Evolutionary conservation across 2,329 filamentous ascomycete species (phyloP).

Genomic region (Aspergillus fructus): DNA sequence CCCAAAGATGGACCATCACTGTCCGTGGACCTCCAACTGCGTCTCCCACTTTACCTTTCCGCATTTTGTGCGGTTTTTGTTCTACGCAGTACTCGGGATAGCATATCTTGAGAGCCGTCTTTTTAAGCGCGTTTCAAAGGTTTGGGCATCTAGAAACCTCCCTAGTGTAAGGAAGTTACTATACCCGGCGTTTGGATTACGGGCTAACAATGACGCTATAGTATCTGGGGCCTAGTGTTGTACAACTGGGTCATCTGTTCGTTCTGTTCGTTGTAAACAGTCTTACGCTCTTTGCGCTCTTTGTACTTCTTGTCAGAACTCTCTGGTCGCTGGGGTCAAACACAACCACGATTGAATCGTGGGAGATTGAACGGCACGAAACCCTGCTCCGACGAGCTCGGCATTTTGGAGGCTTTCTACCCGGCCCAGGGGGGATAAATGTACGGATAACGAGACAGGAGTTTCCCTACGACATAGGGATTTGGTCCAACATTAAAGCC

Average conservation of each 20-base stretch:
- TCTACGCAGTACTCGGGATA: slow-evolving; percentile 60
- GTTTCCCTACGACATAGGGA: slow-evolving; percentile 65
- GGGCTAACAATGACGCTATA: slow-evolving; percentile 26
- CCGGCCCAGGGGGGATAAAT: slow-evolving; percentile 56
- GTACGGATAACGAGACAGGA: slow-evolving; percentile 59
- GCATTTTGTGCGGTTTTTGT: slow-evolving; percentile 64
- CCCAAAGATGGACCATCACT: slow-evolving; percentile 67
- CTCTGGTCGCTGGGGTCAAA: slow-evolving; percentile 58
- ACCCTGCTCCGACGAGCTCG: slow-evolving; percentile 47
- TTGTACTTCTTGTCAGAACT: slow-evolving; percentile 54
- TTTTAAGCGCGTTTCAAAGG: slow-evolving; percentile 49
- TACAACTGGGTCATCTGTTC: slow-evolving; percentile 57
- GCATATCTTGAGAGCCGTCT: slow-evolving; percentile 56
- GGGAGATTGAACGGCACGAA: slow-evolving; percentile 56
- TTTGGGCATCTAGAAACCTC: slow-evolving; percentile 57
- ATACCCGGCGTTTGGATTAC: neutral
- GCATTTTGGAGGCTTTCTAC: slow-evolving; percentile 57
- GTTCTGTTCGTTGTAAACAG: slow-evolving; percentile 54
- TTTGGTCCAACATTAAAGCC: slow-evolving; percentile 59
- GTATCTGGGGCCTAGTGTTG: slow-evolving; percentile 58
- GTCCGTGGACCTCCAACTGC: slow-evolving; percentile 66
- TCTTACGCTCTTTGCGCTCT: slow-evolving; percentile 56
- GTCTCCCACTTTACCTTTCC: slow-evolving; percentile 66
- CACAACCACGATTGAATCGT: slow-evolving; percentile 64
- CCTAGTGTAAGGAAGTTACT: slow-evolving; percentile 51